Evolutionary conservation across 1,139 yeast genomes (phyloP), one percentile per base, ranked within the genome.

Genomic region (Yamadazyma jaroonii): DNA sequence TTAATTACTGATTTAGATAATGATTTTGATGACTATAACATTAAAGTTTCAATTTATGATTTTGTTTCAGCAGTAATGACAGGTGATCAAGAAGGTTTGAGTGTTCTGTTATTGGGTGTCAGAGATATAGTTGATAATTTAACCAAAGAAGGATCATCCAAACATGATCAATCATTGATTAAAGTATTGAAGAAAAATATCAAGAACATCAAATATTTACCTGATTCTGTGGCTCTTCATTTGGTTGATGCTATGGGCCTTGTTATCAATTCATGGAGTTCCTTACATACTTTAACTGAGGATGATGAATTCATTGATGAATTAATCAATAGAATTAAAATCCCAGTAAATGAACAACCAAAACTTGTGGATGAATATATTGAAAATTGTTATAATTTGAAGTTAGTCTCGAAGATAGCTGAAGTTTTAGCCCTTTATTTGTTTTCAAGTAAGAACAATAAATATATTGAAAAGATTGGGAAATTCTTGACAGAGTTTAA

Each of bases 81-180:
- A 46, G 81, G 87, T 7, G 78, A 82, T 41, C 97, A 92, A 61
- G 95, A 89, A 54, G 97, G 97, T 1, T 62, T 90, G 23, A 74
- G 95, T 0, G 84, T 86, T 35, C 67, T 86, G 32, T 77, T 92
- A 44, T 67, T 88, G 31, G 84, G 87, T 35, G 96, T 95, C 1
- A 64, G 77, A 42, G 83, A 81, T 45, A 77, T 67, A 4, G 71
- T 69, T 43, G 56, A 67, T 1, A 70, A 64, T 36, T 52, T 61
- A 34, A 54, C 57, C 2, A 48, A 48, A 31, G 52, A 49, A 37
- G 44, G 39, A 17, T 31, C 31, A n/a, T 15, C 32, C 2, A n/a
- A 29, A 5, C 15, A 26, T 11, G 46, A 47, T 21, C 43, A 53
- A 4, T 69, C 78, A 0, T 57, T 88, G 22, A 62, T 87, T 31